Evolutionary conservation across 306 rosid species (phyloP), one percentile per base, ranked within the genome.

Genomic region (Betula pendula): DNA sequence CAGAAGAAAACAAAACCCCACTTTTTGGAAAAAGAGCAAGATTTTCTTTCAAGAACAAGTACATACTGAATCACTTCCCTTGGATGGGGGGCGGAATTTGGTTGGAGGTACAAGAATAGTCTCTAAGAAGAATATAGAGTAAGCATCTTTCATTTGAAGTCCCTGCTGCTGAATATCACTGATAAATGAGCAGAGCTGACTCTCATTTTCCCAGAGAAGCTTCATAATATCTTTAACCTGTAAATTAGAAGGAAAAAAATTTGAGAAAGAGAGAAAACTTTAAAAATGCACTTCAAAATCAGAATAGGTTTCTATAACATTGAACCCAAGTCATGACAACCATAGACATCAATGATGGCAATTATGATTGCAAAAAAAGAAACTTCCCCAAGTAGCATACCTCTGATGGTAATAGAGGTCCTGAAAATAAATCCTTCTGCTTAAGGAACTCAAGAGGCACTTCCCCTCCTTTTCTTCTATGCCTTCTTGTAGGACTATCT

Each of bases 71-170:
- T 85, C 98, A 70, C 91, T 96, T 79, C 86, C 92, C 83, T 79
- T 89, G 79, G 97, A 68, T 38, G 97, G 96, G 67, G 98, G 98
- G 4, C 97, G 98, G 76, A 95, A 90, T 80, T 89, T 95, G 82
- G 86, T 84, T 77, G 98, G 97, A 42, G 97, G 96, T 72, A 92
- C 97, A 74, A 90, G 93, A 87, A 95, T 80, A 74, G 87, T 81
- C 79, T 90, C 92, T 47, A 95, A 86, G 91, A 95, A 95, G 88
- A 95, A 95, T 87, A 95, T 87, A 42, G 88, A 84, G 79, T 84
- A 73, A 73, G 89, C 95, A 27, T 84, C 91, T 77, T 89, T 88
- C 77, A 80, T 85, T 83, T 88, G 91, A 83, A 76, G 45, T 35
- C 91, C 96, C 79, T 83, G 89, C 80, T 58, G 77, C 75, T 90